Evolutionary conservation across 2,329 filamentous ascomycete species (phyloP), one percentile per base, ranked within the genome.

Genomic region (Dactylonectria estremocensis): DNA sequence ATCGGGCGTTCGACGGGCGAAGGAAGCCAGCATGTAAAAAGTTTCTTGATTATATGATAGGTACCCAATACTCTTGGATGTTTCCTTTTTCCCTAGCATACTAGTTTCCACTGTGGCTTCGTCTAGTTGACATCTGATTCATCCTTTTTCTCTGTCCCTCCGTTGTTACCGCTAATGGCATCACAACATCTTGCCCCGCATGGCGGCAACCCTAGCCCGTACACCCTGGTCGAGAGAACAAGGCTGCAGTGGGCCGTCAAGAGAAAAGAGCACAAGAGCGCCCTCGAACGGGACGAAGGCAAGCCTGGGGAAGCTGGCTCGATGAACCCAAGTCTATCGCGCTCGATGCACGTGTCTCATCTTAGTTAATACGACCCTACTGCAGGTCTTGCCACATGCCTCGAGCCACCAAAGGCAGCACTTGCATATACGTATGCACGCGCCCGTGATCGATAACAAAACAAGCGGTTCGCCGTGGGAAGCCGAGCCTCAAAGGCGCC

Each of bases 1-100:
- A 37, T 37, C 48, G 58, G 69, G 63, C 61, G 57, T 69, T 74
- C 35, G 16, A 18, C 35, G 14, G 28, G 61, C 28, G 59, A 65
- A 24, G 49, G 46, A 43, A 68, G 57, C 60, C 48, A 61, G 60
- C 65, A 65, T 60, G 67, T 58, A 50, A 68, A 58, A 66, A 65
- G 35, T 48, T 46, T 53, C 20, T 56, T 54, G 52, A 61, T 43
- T 43, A 53, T 45, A 54, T 20, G 54, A 28, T 28, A 28, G 24
- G 24, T 28, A 28, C 24, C 24, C 24, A 28, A 28, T 28, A 28
- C 28, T 43, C 46, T 66, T 62, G 14, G 16, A 14, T 14, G 16
- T 40, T 35, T 45, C n/a, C 40, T 53, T n/a, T 49, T 61, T 45
- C n/a, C 9, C 20, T 43, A 31, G 35, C 40, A 28, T 50, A 4